These are phyloP conservation scores for Eutypa lata DNA, from an alignment of 2,329 filamentous ascomycete species.

Conservation along the genomic window DNA sequence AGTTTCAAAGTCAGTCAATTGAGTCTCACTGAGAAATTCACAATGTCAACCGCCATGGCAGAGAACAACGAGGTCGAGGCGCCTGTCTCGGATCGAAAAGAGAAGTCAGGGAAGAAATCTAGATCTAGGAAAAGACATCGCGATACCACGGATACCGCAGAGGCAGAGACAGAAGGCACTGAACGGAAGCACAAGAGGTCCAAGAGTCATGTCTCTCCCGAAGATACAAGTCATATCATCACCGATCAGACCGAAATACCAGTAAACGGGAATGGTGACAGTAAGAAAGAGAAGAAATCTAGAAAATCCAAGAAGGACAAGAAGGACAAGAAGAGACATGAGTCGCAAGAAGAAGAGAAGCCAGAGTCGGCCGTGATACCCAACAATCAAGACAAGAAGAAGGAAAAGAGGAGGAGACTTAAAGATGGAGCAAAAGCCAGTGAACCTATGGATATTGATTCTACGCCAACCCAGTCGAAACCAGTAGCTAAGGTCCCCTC, in stretches of 20 bases:
- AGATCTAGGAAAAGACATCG: slow-evolving; percentile 25
- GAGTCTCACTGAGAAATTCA: background rate
- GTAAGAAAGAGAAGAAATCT: slow-evolving; percentile 20
- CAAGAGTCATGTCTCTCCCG: slow-evolving; percentile 29
- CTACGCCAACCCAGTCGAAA: background rate
- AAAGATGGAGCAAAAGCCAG: background rate
- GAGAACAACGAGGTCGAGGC: background rate
- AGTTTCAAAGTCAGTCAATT: background rate
- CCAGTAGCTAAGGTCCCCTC: slow-evolving; percentile 33
- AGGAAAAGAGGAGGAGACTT: slow-evolving; percentile 14
- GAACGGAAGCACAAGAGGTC: slow-evolving; percentile 50
- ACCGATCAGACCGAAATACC: background rate
- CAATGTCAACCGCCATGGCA: background rate
- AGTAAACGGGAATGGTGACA: background rate
- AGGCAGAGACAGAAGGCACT: slow-evolving; percentile 27
- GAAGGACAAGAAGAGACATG: slow-evolving; percentile 17
- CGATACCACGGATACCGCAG: slow-evolving; percentile 15
- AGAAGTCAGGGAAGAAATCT: slow-evolving; percentile 8
- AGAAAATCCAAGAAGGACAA: slow-evolving; percentile 23
- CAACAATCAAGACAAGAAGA: background rate
- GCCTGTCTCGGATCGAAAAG: background rate
- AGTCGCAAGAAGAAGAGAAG: slow-evolving; percentile 15
- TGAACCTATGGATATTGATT: slow-evolving; percentile 38
- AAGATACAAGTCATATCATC: background rate
- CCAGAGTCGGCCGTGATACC: background rate